Evolutionary conservation across 139 green algal species (phyloP).

Genomic region (Ostreobium quekettii): DNA sequence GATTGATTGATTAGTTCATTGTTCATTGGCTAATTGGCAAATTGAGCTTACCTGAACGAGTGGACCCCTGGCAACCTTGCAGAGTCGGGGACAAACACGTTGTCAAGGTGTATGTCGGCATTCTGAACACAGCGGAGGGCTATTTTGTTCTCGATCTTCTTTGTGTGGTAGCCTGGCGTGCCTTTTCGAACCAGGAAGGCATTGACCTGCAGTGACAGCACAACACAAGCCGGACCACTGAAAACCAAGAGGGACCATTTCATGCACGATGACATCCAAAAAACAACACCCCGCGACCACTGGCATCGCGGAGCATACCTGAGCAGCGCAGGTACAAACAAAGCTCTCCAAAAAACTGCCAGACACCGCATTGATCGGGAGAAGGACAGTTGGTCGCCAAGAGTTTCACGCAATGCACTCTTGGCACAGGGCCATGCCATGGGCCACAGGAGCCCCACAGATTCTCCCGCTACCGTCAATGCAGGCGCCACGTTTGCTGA

Average conservation of each 20-base stretch:
- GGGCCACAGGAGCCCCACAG: no score
- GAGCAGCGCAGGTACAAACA: no score
- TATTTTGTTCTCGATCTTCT: constrained; percentile 94
- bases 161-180: constrained; percentile 54
- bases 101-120: constrained; percentile 77
- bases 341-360: no score
- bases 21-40: no score
- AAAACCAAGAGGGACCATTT: neutral
- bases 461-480: no score
- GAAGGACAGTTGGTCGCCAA: no score
- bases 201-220: constrained; percentile 51
- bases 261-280: neutral
- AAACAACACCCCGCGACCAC: neutral
- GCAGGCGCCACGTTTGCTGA: no score
- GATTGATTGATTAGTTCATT: no score
- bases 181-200: constrained; percentile 89
- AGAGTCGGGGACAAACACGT: constrained; percentile 75
- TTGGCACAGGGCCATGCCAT: no score
- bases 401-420: no score
- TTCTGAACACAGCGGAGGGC: constrained; percentile 85
- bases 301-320: no score
- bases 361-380: no score
- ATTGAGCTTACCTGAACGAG: constrained; percentile 68
- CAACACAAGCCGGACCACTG: neutral
- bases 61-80: constrained; percentile 73